A percentile compares a stretch with the other conserved stretches of the same genome.
These are phyloP conservation scores for Nakazawaea ambrosiae DNA, from an alignment of 805 yeast species.

Conservation along the genomic window DNA sequence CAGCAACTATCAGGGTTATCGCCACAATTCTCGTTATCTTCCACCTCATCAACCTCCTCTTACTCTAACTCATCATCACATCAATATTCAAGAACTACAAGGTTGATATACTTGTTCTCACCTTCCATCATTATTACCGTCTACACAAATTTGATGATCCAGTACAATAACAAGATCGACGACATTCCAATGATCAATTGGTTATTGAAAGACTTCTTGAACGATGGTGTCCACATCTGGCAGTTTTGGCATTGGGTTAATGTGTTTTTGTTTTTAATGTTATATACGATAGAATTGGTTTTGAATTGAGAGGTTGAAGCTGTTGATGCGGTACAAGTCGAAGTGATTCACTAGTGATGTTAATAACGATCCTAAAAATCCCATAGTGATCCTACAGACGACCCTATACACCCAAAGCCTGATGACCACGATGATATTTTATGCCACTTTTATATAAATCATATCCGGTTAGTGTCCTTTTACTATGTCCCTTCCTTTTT, in stretches of 20 bases:
- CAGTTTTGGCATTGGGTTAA: constrained; percentile 98
- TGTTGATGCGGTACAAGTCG: constrained; percentile 22
- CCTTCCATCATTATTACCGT: constrained; percentile 94
- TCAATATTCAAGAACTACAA: constrained; percentile 28
- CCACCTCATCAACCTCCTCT: constrained; percentile 7
- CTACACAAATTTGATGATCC: constrained; percentile 89
- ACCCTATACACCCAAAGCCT: no score
- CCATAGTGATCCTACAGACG: no score
- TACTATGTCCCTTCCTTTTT: no score
- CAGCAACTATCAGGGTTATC: constrained; percentile 12
- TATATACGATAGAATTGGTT: constrained; percentile 73
- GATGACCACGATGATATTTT: no score
- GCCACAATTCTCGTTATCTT: constrained; percentile 12
- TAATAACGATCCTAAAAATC: no score
- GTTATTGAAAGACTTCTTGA: constrained; percentile 19
- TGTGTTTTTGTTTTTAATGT: constrained; percentile 69
- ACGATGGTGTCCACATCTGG: constrained; percentile 59
- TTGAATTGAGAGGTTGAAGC: constrained; percentile 24
- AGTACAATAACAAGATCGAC: constrained; percentile 72
- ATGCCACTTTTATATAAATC: no score
- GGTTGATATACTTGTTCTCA: constrained; percentile 75
- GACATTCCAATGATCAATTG: constrained; percentile 33
- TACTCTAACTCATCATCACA: constrained; percentile 7
- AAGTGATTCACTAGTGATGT: no score
- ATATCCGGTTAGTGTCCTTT: no score